A percentile compares a stretch with the other conserved stretches of the same genome.
Conservation (phyloP, 2,329 filamentous ascomycete species). For the Lecanicillium sp. region DNA sequence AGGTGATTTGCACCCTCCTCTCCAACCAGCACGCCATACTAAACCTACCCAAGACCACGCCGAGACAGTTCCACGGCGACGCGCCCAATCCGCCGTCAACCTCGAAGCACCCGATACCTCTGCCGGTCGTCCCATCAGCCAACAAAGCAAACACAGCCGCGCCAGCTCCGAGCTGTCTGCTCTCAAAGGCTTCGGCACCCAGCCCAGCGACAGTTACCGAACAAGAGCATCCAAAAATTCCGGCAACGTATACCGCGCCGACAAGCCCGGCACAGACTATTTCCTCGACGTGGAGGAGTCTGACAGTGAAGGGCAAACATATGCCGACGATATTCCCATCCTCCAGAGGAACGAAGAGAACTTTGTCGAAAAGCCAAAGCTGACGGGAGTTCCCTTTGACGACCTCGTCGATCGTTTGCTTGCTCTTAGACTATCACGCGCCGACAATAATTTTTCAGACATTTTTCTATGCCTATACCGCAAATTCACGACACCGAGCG, state of each 20-base stretch:
- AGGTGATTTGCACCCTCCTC: slow-evolving; percentile 48
- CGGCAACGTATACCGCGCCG: slow-evolving; percentile 43
- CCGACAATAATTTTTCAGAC: slow-evolving; percentile 82
- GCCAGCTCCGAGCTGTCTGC: slow-evolving; percentile 66
- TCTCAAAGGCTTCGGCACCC: slow-evolving; percentile 46
- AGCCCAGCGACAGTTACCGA: slow-evolving; percentile 34
- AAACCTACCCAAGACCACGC: slow-evolving; percentile 28
- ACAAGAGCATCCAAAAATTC: slow-evolving; percentile 28
- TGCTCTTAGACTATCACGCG: slow-evolving; percentile 71
- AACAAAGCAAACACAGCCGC: slow-evolving; percentile 61
- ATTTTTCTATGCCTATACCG: slow-evolving; percentile 91
- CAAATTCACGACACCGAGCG: slow-evolving; percentile 79
- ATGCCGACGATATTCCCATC: slow-evolving; percentile 62
- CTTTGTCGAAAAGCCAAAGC: slow-evolving; percentile 45
- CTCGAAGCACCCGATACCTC: slow-evolving; percentile 49
- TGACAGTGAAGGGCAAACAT: slow-evolving; percentile 58
- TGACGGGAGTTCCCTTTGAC: slow-evolving; percentile 52
- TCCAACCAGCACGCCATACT: slow-evolving; percentile 9
- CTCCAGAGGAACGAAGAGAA: slow-evolving; percentile 61
- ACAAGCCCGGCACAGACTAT: slow-evolving; percentile 43
- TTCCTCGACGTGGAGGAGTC: slow-evolving; percentile 67
- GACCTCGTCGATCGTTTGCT: slow-evolving; percentile 85
- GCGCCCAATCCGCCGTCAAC: slow-evolving; percentile 57
- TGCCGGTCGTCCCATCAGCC: slow-evolving; percentile 48
- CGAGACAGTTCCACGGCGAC: slow-evolving; percentile 43